These are phyloP conservation scores for Phytophthora idaei DNA, from an alignment of 352 stramenopile species.

Conservation along the genomic window DNA sequence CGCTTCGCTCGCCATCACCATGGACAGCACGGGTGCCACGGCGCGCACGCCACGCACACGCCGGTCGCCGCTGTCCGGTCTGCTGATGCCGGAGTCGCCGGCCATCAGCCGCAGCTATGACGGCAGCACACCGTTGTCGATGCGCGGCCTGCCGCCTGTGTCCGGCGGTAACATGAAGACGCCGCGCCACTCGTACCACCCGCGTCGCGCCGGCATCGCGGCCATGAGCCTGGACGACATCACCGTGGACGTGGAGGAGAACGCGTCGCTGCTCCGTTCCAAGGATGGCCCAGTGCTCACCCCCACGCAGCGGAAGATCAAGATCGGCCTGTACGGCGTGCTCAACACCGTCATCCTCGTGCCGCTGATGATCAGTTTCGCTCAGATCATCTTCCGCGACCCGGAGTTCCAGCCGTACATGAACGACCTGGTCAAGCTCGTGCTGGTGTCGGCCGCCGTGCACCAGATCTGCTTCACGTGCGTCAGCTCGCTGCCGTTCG, in stretches of 20 bases:
- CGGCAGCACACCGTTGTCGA: constrained; percentile 31
- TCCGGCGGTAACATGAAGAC: constrained; percentile 44
- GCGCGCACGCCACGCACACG: constrained; percentile 66
- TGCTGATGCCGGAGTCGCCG: constrained; percentile 35
- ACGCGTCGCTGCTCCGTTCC: constrained; percentile 19
- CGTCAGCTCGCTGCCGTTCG: constrained; percentile 95
- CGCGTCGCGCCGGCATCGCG: constrained; percentile 21
- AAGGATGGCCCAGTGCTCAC: constrained; percentile 23
- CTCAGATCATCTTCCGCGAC: constrained; percentile 95
- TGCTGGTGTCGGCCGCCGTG: constrained; percentile 84
- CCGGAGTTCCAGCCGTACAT: constrained; percentile 92
- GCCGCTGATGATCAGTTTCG: constrained; percentile 91
- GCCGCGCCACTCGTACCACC: constrained; percentile 60
- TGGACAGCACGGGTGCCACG: constrained; percentile 85
- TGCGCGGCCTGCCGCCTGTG: constrained; percentile 13
- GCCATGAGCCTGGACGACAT: constrained; percentile 33
- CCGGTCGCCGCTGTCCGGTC: constrained; percentile 12
- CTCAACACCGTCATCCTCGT: constrained; percentile 96
- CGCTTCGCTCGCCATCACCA: constrained; percentile 21
- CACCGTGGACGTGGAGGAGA: constrained; percentile 36
- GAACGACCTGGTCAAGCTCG: constrained; percentile 95
- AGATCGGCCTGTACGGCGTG: constrained; percentile 86
- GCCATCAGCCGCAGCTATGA: constrained; percentile 44
- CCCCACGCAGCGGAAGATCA: constrained; percentile 43
- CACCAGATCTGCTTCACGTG: constrained; percentile 87